phyloP scores from a whole-genome alignment of 2,329 filamentous ascomycete species.

The Chaetothyriales sp. region DNA sequence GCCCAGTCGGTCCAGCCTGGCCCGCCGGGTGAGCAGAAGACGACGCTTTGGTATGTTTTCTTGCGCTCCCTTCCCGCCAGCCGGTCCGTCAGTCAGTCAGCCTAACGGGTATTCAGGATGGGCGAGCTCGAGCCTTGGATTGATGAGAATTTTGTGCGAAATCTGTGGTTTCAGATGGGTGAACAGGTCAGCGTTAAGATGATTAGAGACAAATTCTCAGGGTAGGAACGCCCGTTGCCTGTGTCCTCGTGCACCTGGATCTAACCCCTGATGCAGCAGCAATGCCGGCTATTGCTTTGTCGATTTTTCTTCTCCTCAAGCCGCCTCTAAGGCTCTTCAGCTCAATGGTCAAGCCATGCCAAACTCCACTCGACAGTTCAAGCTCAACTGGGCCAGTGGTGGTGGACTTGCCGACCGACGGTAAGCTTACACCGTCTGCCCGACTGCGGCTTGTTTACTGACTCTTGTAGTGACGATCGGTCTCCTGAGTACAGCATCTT shows the following conservation, averaged over 20 bases:
- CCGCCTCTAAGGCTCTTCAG: slow-evolving; percentile 77
- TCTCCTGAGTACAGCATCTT: slow-evolving; percentile 96
- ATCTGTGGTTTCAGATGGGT: slow-evolving; percentile 81
- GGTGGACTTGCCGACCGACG: slow-evolving; percentile 88
- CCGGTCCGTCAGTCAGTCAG: slow-evolving; percentile 5
- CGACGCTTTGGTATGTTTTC: slow-evolving; percentile 39
- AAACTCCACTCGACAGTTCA: slow-evolving; percentile 89
- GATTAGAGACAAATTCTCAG: slow-evolving; percentile 97
- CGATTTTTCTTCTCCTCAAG: slow-evolving; percentile 69
- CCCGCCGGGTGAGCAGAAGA: slow-evolving; percentile 39
- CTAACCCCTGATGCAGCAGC: slow-evolving; percentile 37
- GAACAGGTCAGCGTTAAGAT: slow-evolving; percentile 98
- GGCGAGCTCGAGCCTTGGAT: slow-evolving; percentile 98
- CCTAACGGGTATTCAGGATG: slow-evolving; percentile 53
- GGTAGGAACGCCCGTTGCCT: slow-evolving; percentile 40
- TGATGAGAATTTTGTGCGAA: slow-evolving; percentile 96
- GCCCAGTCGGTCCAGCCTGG: slow-evolving; percentile 30
- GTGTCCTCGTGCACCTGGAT: slow-evolving; percentile 20
- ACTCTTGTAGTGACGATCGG: slow-evolving; percentile 62
- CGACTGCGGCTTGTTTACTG: slow-evolving; percentile 2
- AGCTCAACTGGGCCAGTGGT: slow-evolving; percentile 97
- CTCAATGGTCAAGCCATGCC: slow-evolving; percentile 81
- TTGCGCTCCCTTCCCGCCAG: not conserved
- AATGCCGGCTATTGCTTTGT: slow-evolving; percentile 99
- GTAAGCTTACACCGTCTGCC: slow-evolving; percentile 34